phyloP scores from a whole-genome alignment of 1,284 basidiomycete species.

The Tylopilus sp. region DNA sequence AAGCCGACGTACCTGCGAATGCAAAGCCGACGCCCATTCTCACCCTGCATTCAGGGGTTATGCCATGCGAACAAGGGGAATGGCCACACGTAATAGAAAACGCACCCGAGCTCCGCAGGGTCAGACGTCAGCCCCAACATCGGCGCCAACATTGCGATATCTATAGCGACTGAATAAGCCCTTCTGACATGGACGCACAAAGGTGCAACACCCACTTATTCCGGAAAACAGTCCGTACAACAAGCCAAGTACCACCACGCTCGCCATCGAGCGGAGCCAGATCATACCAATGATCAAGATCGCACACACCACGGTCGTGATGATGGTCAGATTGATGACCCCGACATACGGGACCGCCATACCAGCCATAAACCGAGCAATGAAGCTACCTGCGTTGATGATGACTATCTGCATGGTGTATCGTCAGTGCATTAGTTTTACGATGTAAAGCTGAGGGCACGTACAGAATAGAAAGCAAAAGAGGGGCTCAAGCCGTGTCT shows the following conservation, averaged over 20 bases:
- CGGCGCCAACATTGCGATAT: constrained; percentile 26
- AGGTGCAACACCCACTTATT: constrained; percentile 20
- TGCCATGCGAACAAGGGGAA: background rate
- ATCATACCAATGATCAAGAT: constrained; percentile 41
- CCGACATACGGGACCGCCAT: constrained; percentile 37
- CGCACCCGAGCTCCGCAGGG: constrained; percentile 29
- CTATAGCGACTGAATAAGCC: constrained; percentile 5
- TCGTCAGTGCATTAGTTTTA: background rate
- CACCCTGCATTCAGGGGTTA: constrained; percentile 7
- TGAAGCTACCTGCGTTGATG: constrained; percentile 40
- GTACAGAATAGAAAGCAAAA: constrained; percentile 31
- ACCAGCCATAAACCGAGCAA: constrained; percentile 40
- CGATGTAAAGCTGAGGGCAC: background rate
- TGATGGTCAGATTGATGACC: constrained; percentile 40
- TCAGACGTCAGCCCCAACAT: constrained; percentile 26
- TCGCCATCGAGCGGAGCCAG: constrained; percentile 38
- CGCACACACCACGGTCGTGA: constrained; percentile 25
- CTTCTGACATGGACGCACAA: accelerated
- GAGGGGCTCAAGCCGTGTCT: constrained; percentile 24
- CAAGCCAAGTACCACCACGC: constrained; percentile 43
- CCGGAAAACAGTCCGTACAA: constrained; percentile 53
- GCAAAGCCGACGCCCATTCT: constrained; percentile 28
- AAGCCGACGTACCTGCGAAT: constrained; percentile 16
- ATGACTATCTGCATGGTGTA: constrained; percentile 38
- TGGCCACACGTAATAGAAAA: background rate